These are phyloP conservation scores for Epichloe glyceriae DNA, from an alignment of 2,329 filamentous ascomycete species.

Conservation along the genomic window DNA sequence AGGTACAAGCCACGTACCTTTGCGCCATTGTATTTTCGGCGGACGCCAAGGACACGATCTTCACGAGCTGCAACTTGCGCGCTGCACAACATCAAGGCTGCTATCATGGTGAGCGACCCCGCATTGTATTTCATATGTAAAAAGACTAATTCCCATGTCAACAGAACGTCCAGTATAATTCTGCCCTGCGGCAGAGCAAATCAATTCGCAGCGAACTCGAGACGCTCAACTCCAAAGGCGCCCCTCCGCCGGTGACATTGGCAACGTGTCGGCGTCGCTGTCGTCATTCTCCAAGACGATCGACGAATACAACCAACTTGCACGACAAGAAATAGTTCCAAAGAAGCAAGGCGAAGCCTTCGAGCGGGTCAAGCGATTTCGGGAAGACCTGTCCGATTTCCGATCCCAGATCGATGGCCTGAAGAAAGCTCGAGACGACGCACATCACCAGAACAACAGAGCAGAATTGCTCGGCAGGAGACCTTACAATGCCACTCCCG, in stretches of 20 bases:
- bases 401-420: slow-evolving; percentile 64
- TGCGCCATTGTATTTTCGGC: neutral
- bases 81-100: neutral
- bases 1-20: too few relatives aligned
- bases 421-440: slow-evolving; percentile 66
- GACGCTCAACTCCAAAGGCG: slow-evolving; percentile 50
- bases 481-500: slow-evolving; percentile 67
- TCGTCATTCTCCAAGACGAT: slow-evolving; percentile 76
- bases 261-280: slow-evolving; percentile 66
- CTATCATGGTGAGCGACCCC: neutral
- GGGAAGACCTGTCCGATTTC: slow-evolving; percentile 68
- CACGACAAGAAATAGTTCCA: slow-evolving; percentile 77
- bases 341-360: slow-evolving; percentile 86
- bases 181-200: slow-evolving; percentile 72
- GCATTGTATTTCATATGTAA: too few relatives aligned
- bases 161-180: slow-evolving; percentile 76
- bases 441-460: slow-evolving; percentile 51
- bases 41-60: neutral
- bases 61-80: neutral
- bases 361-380: slow-evolving; percentile 77
- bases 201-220: slow-evolving; percentile 66
- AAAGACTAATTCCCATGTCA: too few relatives aligned
- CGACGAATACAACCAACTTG: slow-evolving; percentile 79
- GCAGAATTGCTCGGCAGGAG: slow-evolving; percentile 75
- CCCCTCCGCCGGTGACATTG: slow-evolving; percentile 42